Conservation (phyloP, 208 protist genomes). For the Angomonas deanei region DNA sequence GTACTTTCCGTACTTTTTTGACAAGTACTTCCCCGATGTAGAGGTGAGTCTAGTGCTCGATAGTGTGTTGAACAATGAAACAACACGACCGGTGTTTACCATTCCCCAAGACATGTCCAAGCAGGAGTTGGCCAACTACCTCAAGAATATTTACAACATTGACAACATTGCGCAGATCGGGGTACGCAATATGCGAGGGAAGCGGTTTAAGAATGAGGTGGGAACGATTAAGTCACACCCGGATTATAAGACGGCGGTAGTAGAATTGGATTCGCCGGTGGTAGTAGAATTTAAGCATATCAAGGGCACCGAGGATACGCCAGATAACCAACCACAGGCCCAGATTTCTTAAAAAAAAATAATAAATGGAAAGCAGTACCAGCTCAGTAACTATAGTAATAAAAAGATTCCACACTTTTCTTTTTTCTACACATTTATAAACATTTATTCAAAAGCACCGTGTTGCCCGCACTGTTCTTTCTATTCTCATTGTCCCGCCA, state of each 20-base stretch:
- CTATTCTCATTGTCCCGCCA: background rate
- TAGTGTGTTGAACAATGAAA: conserved; percentile 86
- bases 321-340: conserved; percentile 68
- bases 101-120: conserved; percentile 83
- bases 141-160: conserved; percentile 80
- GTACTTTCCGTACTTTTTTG: conserved; percentile 79
- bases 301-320: conserved; percentile 84
- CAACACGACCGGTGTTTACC: conserved; percentile 68
- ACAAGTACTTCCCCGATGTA: conserved; percentile 75
- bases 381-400: too few relatives aligned
- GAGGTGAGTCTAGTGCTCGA: conserved; percentile 78
- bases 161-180: conserved; percentile 71
- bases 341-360: conserved; percentile 35
- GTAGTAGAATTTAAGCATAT: conserved; percentile 83
- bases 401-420: background rate
- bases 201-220: conserved; percentile 84
- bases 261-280: conserved; percentile 79
- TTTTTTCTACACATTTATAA: background rate
- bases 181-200: conserved; percentile 66
- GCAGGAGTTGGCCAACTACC: conserved; percentile 81
- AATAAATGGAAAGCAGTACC: background rate
- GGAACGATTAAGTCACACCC: conserved; percentile 72
- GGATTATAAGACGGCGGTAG: conserved; percentile 77
- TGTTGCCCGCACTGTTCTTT: background rate
- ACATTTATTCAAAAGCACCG: background rate